A percentile compares a stretch with the other conserved stretches of the same genome.
Evolutionary conservation across 305 asterid species (phyloP).

Genomic region (Fraxinus latifolia): DNA sequence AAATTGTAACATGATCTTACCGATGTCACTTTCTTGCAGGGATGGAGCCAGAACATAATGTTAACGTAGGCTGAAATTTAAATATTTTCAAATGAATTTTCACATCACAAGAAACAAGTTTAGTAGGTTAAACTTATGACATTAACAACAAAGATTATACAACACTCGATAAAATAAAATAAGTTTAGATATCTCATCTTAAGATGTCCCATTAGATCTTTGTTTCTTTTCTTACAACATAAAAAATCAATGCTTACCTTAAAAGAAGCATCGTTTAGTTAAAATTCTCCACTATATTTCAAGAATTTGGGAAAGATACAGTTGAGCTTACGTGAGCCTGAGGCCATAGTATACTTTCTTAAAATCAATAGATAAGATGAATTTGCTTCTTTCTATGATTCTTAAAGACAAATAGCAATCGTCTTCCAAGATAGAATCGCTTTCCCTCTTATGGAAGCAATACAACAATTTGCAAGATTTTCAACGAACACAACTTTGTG

Average conservation of each 20-base stretch:
- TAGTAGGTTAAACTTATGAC: not conserved
- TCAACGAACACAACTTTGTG: not conserved
- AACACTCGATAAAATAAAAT: not conserved
- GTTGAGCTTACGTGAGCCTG: not conserved
- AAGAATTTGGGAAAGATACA: not conserved
- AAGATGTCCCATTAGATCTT: not conserved
- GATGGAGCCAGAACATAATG: not conserved
- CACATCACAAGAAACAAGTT: not conserved
- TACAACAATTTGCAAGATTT: not conserved
- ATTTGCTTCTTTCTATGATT: not conserved
- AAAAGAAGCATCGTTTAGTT: not conserved
- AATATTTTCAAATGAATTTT: not conserved
- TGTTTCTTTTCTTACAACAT: not conserved
- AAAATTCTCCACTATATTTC: not conserved
- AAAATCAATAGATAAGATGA: not conserved
- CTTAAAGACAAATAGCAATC: not conserved
- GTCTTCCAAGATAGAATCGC: not conserved
- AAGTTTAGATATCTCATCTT: not conserved
- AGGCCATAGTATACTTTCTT: not conserved
- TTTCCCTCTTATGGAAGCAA: not conserved
- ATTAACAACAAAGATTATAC: not conserved
- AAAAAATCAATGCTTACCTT: not conserved
- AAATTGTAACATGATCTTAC: constrained; percentile 46
- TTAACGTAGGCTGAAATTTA: not conserved
- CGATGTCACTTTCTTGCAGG: constrained; percentile 30